Evolutionary conservation across 2,329 filamentous ascomycete genomes (phyloP).

Genomic region (Talaromyces sp.): DNA sequence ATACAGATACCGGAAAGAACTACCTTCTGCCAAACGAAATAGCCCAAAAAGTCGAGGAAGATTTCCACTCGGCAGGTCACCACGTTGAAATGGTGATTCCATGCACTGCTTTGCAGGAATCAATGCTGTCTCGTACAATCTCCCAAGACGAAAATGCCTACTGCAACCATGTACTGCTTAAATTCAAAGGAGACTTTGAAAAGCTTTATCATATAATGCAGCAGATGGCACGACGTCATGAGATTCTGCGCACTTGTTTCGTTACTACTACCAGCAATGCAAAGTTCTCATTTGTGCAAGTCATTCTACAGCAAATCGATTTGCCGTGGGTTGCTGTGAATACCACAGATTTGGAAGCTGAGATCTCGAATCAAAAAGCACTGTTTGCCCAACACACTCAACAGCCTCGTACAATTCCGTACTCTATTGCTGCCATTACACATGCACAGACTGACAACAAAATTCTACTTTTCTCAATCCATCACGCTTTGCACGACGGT

Average conservation of each 20-base stretch:
- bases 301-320: constrained; percentile 54
- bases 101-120: constrained; percentile 83
- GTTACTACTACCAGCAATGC: constrained; percentile 57
- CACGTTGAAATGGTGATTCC: constrained; percentile 60
- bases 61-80: constrained; percentile 28
- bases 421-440: constrained; percentile 22
- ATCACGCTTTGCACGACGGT: constrained; percentile 86
- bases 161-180: constrained; percentile 66
- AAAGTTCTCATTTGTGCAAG: constrained; percentile 64
- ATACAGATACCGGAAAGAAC: constrained; percentile 3
- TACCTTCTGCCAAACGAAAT: constrained; percentile 23
- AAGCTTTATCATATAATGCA: constrained; percentile 59
- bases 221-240: constrained; percentile 60
- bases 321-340: constrained; percentile 46
- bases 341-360: constrained; percentile 33
- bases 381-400: constrained; percentile 17
- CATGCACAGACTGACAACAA: constrained; percentile 5
- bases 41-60: constrained; percentile 24
- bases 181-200: constrained; percentile 48
- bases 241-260: constrained; percentile 75
- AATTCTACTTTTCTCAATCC: constrained; percentile 50
- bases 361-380: constrained; percentile 44
- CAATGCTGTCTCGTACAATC: constrained; percentile 65
- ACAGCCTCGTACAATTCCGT: constrained; percentile 24
- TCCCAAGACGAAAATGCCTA: constrained; percentile 54